phyloP scores from a whole-genome alignment of 805 yeast genomes.

The Candida loeiensis region DNA sequence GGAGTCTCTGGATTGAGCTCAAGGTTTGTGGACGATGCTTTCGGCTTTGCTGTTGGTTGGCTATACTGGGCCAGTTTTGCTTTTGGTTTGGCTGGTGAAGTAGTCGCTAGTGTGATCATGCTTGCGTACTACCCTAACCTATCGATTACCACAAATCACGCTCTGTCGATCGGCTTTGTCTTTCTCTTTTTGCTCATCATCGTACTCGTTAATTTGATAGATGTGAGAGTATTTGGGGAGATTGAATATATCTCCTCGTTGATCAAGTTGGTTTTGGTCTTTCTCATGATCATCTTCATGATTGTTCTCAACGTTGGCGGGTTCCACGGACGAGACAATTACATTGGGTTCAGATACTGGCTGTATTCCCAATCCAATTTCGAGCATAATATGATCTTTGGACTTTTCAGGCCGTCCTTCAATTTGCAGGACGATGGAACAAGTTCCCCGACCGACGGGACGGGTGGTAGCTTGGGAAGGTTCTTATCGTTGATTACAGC shows the following conservation, averaged over 20 bases:
- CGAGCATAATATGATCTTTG: conserved; percentile 51
- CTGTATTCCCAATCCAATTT: conserved; percentile 47
- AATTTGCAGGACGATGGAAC: conserved; percentile 59
- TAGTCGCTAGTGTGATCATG: conserved; percentile 77
- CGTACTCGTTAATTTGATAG: conserved; percentile 53
- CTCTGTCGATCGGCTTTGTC: conserved; percentile 59
- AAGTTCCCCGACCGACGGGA: conserved; percentile 50
- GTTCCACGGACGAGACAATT: conserved; percentile 18
- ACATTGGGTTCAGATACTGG: conserved; percentile 75
- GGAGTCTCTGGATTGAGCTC: conserved; percentile 75
- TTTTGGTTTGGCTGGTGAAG: conserved; percentile 72
- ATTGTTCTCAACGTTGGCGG: conserved; percentile 62
- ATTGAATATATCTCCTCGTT: conserved; percentile 62
- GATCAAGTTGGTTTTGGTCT: conserved; percentile 50
- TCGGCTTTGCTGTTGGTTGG: conserved; percentile 73
- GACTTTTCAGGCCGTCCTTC: conserved; percentile 71
- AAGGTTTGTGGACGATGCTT: conserved; percentile 72
- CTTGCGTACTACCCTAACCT: conserved; percentile 61
- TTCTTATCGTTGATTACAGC: conserved; percentile 61
- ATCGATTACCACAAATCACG: conserved; percentile 43
- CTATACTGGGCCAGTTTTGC: conserved; percentile 71
- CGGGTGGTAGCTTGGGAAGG: conserved; percentile 58
- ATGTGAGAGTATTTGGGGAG: conserved; percentile 73
- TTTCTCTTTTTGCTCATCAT: conserved; percentile 51
- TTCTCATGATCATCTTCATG: conserved; percentile 58